Conservation (phyloP, 2,329 filamentous ascomycete species). For the Aspergillus brunneoviolaceus region DNA sequence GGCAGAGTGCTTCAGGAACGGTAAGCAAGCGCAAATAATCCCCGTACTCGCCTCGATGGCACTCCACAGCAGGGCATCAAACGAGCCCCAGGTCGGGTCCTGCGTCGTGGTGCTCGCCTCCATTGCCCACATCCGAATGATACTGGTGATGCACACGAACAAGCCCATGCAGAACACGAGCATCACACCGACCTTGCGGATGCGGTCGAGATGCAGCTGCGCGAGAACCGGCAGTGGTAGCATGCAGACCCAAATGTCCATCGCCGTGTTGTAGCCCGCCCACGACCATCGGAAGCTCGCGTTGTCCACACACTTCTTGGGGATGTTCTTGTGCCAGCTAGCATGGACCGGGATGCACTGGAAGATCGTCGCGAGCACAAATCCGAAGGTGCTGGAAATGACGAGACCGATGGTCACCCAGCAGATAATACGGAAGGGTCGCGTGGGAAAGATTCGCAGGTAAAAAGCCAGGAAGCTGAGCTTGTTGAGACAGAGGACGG, state of each 20-base stretch:
- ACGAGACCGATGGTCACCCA: slow-evolving; percentile 20
- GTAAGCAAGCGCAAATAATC: slow-evolving; percentile 11
- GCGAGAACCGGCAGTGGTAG: slow-evolving; percentile 4
- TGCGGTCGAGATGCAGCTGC: slow-evolving; percentile 1
- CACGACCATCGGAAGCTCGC: slow-evolving; percentile 5
- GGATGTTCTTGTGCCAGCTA: slow-evolving; percentile 5
- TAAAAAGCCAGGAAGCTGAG: slow-evolving; percentile 31
- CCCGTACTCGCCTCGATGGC: slow-evolving; percentile 12
- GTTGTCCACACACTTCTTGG: slow-evolving; percentile 3
- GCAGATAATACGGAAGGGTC: slow-evolving; percentile 16
- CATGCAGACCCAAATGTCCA: slow-evolving; percentile 9
- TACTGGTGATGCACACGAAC: slow-evolving; percentile 7
- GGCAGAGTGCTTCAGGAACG: slow-evolving; percentile 7
- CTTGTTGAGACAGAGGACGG: slow-evolving; percentile 20
- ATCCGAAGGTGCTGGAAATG: slow-evolving; percentile 1
- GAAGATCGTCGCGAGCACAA: slow-evolving; percentile 9
- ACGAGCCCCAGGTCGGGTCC: slow-evolving; percentile 5
- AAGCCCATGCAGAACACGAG: slow-evolving; percentile 8
- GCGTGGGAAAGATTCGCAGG: slow-evolving; percentile 28
- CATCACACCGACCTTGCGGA: slow-evolving; percentile 6
- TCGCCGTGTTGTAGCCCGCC: slow-evolving; percentile 5
- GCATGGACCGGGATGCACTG: slow-evolving; percentile 7
- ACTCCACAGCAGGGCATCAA: slow-evolving; percentile 10
- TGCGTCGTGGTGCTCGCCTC: slow-evolving; percentile 1
- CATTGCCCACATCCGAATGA: slow-evolving; percentile 10